These are phyloP conservation scores for Ilex paraguariensis DNA, from an alignment of 305 asterid species.

Conservation along the genomic window DNA sequence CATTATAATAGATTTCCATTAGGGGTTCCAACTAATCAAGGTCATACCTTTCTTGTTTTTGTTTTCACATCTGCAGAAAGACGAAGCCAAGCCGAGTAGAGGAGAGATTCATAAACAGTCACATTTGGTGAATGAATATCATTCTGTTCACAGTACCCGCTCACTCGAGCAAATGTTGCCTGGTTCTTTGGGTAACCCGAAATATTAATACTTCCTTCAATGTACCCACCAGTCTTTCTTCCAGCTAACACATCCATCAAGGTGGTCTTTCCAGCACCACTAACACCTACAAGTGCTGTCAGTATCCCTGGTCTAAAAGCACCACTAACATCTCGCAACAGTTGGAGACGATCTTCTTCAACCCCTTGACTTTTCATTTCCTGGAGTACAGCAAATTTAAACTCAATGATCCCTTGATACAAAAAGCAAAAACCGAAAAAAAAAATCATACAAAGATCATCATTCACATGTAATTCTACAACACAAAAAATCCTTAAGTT, in stretches of 20 bases:
- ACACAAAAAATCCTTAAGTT: no score
- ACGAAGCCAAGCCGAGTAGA: slow-evolving; percentile 46
- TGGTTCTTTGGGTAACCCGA: slow-evolving; percentile 40
- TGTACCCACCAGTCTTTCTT: slow-evolving; percentile 34
- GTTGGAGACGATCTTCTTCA: slow-evolving; percentile 37
- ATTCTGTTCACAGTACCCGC: slow-evolving; percentile 42
- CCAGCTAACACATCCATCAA: slow-evolving; percentile 47
- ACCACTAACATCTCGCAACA: slow-evolving; percentile 30
- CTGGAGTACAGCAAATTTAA: slow-evolving; percentile 9
- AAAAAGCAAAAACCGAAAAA: background rate
- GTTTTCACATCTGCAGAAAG: slow-evolving; percentile 31
- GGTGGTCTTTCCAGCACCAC: slow-evolving; percentile 47
- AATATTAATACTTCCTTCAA: slow-evolving; percentile 29
- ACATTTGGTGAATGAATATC: slow-evolving; percentile 40
- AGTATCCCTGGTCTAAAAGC: slow-evolving; percentile 41
- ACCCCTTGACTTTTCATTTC: slow-evolving; percentile 38
- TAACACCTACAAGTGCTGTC: slow-evolving; percentile 40
- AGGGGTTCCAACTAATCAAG: no score
- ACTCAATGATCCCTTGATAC: no score
- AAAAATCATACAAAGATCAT: background rate
- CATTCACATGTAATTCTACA: background rate
- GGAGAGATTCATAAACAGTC: slow-evolving; percentile 35
- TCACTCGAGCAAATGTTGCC: slow-evolving; percentile 32
- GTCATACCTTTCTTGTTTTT: slow-evolving; percentile 22
- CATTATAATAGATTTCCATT: background rate